phyloP scores from a whole-genome alignment of 768 basidiomycete species.

The Tubosaeta brunneosetosa region DNA sequence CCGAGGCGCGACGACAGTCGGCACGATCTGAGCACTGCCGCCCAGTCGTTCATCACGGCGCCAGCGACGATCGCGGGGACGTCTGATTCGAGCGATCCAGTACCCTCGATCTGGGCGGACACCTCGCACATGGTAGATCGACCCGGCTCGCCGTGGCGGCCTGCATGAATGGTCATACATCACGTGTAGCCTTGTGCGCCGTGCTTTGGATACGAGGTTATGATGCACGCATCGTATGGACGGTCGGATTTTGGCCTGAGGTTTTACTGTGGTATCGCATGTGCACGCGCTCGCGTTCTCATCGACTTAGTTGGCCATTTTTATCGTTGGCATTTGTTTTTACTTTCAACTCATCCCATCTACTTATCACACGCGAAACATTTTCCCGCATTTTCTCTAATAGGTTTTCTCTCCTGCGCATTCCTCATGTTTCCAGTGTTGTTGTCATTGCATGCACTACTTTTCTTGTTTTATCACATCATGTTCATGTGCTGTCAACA shows the following conservation, averaged over 20 bases:
- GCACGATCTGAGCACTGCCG: constrained; percentile 65
- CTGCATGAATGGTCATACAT: constrained; percentile 30
- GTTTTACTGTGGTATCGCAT: background rate
- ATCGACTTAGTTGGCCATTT: background rate
- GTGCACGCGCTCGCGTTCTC: background rate
- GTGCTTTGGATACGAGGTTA: background rate
- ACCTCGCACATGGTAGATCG: constrained; percentile 41
- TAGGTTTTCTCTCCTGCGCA: background rate
- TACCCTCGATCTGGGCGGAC: constrained; percentile 47
- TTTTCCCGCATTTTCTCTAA: background rate
- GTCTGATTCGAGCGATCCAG: constrained; percentile 48
- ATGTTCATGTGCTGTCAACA: background rate
- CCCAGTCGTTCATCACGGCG: constrained; percentile 63
- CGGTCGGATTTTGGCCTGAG: constrained; percentile 5
- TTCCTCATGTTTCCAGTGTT: background rate
- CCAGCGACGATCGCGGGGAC: constrained; percentile 54
- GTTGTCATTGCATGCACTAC: background rate
- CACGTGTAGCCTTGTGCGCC: background rate
- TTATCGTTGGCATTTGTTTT: background rate
- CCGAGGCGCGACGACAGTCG: constrained; percentile 35
- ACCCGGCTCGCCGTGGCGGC: constrained; percentile 35
- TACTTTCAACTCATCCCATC: background rate
- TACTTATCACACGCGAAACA: background rate
- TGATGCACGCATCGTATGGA: constrained; percentile 1
- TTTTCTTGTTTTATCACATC: background rate